A percentile compares a stretch with the other conserved stretches of the same genome.
phyloP scores from a whole-genome alignment of 495 filamentous ascomycete genomes.

The Letharia columbiana region DNA sequence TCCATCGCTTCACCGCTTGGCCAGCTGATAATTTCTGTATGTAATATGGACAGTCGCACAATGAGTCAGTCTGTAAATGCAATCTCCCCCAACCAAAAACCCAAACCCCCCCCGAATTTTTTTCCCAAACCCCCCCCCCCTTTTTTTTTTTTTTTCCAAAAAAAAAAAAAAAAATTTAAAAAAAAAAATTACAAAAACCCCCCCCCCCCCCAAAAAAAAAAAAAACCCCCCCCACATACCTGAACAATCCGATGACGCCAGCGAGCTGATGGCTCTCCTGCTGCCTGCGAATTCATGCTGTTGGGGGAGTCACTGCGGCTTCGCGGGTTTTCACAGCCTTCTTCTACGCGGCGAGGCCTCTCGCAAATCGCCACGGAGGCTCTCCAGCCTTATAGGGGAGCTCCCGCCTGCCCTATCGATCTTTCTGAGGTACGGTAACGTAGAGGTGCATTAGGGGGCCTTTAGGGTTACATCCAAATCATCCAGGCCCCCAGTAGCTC shows the following conservation, averaged over 20 bases:
- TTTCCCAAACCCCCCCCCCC: too few relatives aligned
- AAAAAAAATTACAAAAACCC: too few relatives aligned
- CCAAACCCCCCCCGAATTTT: too few relatives aligned
- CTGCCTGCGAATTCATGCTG: not conserved
- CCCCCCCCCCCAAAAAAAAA: too few relatives aligned
- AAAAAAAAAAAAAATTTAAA: too few relatives aligned
- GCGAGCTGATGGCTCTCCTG: not conserved
- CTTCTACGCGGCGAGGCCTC: not conserved
- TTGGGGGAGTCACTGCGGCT: not conserved
- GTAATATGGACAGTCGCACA: too few relatives aligned
- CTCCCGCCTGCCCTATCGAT: constrained; percentile 3
- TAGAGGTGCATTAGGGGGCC: constrained; percentile 5
- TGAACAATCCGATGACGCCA: not conserved
- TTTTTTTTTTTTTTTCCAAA: too few relatives aligned
- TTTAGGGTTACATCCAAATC: constrained; percentile 1
- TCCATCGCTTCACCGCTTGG: too few relatives aligned
- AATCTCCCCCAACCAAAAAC: too few relatives aligned
- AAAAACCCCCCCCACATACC: too few relatives aligned
- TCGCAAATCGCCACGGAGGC: not conserved
- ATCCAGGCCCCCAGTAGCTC: not conserved
- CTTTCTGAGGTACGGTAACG: not conserved
- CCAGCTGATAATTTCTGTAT: too few relatives aligned
- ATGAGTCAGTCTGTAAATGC: too few relatives aligned
- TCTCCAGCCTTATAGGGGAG: not conserved
- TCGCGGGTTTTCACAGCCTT: not conserved